phyloP scores from a whole-genome alignment of 305 asterid genomes.

The Withania somnifera region DNA sequence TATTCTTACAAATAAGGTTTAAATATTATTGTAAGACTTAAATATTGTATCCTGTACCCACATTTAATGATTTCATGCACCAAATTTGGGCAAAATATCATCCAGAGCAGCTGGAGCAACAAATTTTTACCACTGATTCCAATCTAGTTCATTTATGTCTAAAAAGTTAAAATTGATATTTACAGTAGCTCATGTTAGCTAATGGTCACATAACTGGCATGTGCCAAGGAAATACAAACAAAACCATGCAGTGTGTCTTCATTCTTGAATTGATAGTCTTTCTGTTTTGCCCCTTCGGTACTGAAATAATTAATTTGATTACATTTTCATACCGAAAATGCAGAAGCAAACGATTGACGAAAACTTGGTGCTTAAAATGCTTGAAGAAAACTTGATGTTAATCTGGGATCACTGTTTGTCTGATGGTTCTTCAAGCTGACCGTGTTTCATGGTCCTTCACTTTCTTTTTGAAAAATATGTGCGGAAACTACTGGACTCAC shows the following conservation, averaged over 20 bases:
- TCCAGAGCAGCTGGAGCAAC: neutral
- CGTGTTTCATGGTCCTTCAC: neutral
- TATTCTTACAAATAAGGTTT: neutral
- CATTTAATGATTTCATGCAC: neutral
- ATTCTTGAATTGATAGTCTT: neutral
- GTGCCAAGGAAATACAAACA: neutral
- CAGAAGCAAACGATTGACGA: slow-evolving; percentile 22
- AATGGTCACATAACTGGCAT: neutral
- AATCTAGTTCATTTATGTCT: neutral
- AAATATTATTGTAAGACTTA: too few relatives aligned
- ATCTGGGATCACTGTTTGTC: slow-evolving; percentile 31
- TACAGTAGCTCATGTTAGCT: neutral
- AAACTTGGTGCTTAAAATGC: slow-evolving; percentile 19
- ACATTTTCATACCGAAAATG: slow-evolving; percentile 1
- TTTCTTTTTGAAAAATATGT: neutral
- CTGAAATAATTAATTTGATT: neutral
- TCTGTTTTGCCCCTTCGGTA: neutral
- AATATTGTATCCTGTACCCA: neutral
- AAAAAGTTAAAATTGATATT: neutral
- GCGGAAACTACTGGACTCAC: neutral
- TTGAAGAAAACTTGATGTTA: slow-evolving; percentile 24
- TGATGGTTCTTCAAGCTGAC: slow-evolving; percentile 7
- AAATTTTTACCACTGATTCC: neutral
- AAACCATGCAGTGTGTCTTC: neutral
- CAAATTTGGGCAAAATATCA: neutral